Base-by-base conservation (phyloP, 2,329 filamentous ascomycete species). In the Pseudocercospora pini-densiflorae region DNA sequence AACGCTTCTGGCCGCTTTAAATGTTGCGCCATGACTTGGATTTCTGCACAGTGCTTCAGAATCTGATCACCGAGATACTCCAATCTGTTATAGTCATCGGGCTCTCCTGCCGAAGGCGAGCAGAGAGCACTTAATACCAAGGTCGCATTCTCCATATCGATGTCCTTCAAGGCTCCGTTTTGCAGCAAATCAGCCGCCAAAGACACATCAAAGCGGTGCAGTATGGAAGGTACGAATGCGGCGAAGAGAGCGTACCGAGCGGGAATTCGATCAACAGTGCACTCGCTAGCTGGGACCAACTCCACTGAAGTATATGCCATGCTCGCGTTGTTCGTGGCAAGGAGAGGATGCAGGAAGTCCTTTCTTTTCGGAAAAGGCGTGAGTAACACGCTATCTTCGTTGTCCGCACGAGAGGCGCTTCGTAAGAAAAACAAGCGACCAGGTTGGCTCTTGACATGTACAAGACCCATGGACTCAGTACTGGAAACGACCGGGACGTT, bases 61-160 rank as follows among this genome's bases (percentile, higher is more conserved):
- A 97, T 83, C 0, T 88, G 89, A 73, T 98, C 94, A 0, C 95
- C 95, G 0, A 97, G 81, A 71, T 96, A 96, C 76, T 98, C 95
- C 0, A 97, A 81, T 2, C 91, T 84, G 73, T 98, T 91, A 75
- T 97, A 97, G 70, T 97, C 86, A 0, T 83, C 84, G 1, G 80
- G 77, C 57, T 89, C 88, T 2, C 78, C 75, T 0, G 92, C 88
- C 1, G 83, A 83, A 0, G 89, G 87, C 0, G 92, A 83, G 59
- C 86, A 91, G 59, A 96, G 89, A 0, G 94, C 93, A 9, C 87
- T 89, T 1, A 88, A 76, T 0, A 96, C 75, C 1, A 93, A 78
- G 1, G 88, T 71, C 0, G 83, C 87, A 3, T 80, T 77, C 14
- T 84, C 83, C 4, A 97, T 78, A 58, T 85, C 80, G 6, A 74